Base-by-base conservation (phyloP, 305 asterid genomes). In the Euphrasia arctica region DNA sequence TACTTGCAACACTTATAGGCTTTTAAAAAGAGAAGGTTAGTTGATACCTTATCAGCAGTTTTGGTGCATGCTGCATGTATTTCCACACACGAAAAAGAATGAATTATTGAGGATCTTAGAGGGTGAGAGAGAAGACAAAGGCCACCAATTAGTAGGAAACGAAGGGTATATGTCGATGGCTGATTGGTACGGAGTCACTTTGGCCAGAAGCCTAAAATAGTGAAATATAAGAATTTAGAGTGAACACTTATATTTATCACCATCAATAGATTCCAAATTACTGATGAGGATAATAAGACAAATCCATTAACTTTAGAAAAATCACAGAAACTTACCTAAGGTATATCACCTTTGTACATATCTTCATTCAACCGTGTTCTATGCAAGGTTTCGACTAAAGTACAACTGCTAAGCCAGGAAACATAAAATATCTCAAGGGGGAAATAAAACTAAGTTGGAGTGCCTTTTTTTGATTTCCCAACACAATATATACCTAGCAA, bases 1-100 rank as follows among this genome's bases (percentile, higher is more conserved):
- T 78, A 75, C 63, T 58, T 28, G 56, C 12, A 51, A 62, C 61
- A 10, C 28, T 57, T 27, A 10, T 62, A 58, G 57, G 48, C 45
- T 12, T 63, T 2, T 70, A 51, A 65, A 51, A 62, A 12, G 25
- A 18, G 22, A 27, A 70, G 62, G 64, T 66, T 71, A 54, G 69
- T 52, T 71, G 74, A 45, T 61, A 59, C 73, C 82, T 82, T 54
- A 73, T 77, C 82, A 74, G 58, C 60, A 32, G 54, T 66, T 51
- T 39, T 69, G 85, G 95, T 86, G 96, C 85, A 77, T 79, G 83
- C 60, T 84, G 90, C 82, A 75, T 82, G 87, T 81, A 82, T 72
- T 81, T 91, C 95, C 96, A 89, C 87, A 76, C 78, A 69, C 5
- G 6, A 64, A n/a, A 77, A 58, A 28, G 57, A 62, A 48, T n/a